Evolutionary conservation across 768 basidiomycete species (phyloP).

Genomic region (Leccinellum albellum): DNA sequence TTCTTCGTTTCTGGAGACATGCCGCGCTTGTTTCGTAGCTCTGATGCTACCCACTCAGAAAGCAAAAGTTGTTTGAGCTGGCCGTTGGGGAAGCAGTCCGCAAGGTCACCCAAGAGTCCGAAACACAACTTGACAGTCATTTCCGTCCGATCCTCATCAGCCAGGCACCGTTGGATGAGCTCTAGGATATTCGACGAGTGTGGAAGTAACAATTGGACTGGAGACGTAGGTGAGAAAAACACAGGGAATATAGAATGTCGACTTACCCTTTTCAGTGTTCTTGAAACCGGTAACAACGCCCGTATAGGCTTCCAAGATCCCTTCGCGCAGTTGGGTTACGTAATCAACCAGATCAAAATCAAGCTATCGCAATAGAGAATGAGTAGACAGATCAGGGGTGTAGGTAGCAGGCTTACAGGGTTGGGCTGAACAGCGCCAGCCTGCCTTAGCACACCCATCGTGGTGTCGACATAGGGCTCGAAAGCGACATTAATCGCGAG

Average conservation of each 20-base stretch:
- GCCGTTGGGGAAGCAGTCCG: slow-evolving; percentile 79
- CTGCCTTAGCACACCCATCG: slow-evolving; percentile 87
- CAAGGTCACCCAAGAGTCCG: slow-evolving; percentile 91
- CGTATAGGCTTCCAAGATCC: slow-evolving; percentile 95
- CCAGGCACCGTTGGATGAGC: slow-evolving; percentile 70
- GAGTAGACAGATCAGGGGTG: not conserved
- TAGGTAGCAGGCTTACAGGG: slow-evolving; percentile 51
- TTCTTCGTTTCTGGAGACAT: slow-evolving; percentile 78
- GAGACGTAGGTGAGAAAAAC: not conserved
- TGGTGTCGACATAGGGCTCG: slow-evolving; percentile 84
- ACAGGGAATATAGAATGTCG: not conserved
- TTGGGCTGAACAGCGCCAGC: slow-evolving; percentile 86
- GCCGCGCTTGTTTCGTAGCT: slow-evolving; percentile 70
- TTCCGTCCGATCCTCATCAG: slow-evolving; percentile 84
- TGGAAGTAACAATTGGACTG: slow-evolving; percentile 46
- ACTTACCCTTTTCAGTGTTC: slow-evolving; percentile 69
- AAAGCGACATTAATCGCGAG: slow-evolving; percentile 84
- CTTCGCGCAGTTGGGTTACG: slow-evolving; percentile 83
- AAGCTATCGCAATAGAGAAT: slow-evolving; percentile 39
- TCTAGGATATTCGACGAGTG: slow-evolving; percentile 76
- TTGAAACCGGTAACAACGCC: slow-evolving; percentile 91
- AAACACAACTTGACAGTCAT: slow-evolving; percentile 67
- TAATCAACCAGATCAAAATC: slow-evolving; percentile 93
- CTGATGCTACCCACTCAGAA: slow-evolving; percentile 71
- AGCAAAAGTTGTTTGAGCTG: slow-evolving; percentile 78